Conservation (phyloP, 345 rosid genomes). For the Ceriops decandra region DNA sequence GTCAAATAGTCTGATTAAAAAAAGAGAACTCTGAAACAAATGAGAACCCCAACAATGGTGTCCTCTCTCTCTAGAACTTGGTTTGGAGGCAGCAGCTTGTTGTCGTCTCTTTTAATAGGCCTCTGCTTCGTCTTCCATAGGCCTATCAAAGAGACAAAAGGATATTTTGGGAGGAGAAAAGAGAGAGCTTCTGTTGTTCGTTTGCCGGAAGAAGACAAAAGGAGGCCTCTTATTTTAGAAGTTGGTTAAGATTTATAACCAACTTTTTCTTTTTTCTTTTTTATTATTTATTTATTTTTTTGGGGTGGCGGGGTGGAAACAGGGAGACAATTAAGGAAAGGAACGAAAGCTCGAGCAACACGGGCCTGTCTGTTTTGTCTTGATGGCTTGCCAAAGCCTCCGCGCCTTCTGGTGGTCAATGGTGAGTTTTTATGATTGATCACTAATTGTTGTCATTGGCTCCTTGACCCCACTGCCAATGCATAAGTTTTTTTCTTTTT, state of each 20-base stretch:
- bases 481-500: too few relatives aligned
- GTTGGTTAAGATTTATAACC: slow-evolving; percentile 1
- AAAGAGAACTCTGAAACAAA: neutral
- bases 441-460: too few relatives aligned
- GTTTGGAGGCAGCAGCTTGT: neutral
- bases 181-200: neutral
- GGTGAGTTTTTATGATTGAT: too few relatives aligned
- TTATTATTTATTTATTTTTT: too few relatives aligned
- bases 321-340: neutral
- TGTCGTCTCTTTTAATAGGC: slow-evolving; percentile 12
- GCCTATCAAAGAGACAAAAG: slow-evolving; percentile 2
- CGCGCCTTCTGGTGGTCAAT: slow-evolving; percentile 8
- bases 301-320: too few relatives aligned
- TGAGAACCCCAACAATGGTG: neutral
- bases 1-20: slow-evolving; percentile 8
- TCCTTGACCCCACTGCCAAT: too few relatives aligned
- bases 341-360: slow-evolving; percentile 3
- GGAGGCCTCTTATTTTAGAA: neutral
- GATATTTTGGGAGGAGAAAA: neutral
- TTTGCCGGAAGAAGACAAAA: neutral
- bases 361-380: slow-evolving; percentile 23
- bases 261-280: neutral
- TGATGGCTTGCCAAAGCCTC: slow-evolving; percentile 30
- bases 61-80: neutral
- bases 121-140: neutral